Conservation (phyloP, 192 early-diverging fungal species). For the Pecoramyces ruminantium region DNA sequence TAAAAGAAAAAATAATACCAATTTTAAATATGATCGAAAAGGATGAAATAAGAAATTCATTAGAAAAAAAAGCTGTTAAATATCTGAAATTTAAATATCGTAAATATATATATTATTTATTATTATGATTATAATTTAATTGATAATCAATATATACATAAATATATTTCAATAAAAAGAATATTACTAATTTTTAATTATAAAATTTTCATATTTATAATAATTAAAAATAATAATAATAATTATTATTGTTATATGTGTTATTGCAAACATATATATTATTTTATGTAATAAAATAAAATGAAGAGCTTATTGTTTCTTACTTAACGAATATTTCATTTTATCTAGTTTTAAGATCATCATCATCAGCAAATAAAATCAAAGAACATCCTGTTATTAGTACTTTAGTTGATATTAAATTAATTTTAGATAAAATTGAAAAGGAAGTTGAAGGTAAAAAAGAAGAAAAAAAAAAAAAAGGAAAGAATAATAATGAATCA, state of each 20-base stretch:
- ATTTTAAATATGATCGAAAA: background rate
- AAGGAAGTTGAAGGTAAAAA: conserved; percentile 9
- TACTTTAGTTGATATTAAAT: background rate
- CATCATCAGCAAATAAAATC: background rate
- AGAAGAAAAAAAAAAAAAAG: conserved; percentile 10
- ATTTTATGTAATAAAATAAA: too few relatives aligned
- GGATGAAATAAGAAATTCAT: background rate
- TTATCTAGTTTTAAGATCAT: conserved; percentile 6
- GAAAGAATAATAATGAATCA: conserved; percentile 4
- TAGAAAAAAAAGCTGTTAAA: background rate
- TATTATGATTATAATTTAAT: too few relatives aligned
- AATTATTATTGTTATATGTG: too few relatives aligned
- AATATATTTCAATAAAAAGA: too few relatives aligned
- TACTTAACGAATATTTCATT: background rate
- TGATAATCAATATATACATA: too few relatives aligned
- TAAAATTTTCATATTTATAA: too few relatives aligned
- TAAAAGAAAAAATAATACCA: background rate
- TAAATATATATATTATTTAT: background rate
- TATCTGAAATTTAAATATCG: background rate
- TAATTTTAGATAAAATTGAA: conserved; percentile 7
- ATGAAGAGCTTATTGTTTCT: background rate
- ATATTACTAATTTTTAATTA: too few relatives aligned
- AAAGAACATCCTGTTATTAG: background rate
- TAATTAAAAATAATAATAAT: too few relatives aligned
- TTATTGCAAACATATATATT: too few relatives aligned